A percentile compares a stretch with the other conserved stretches of the same genome.
Conservation (phyloP, 345 rosid genomes). For the Eucalyptus rudis region DNA sequence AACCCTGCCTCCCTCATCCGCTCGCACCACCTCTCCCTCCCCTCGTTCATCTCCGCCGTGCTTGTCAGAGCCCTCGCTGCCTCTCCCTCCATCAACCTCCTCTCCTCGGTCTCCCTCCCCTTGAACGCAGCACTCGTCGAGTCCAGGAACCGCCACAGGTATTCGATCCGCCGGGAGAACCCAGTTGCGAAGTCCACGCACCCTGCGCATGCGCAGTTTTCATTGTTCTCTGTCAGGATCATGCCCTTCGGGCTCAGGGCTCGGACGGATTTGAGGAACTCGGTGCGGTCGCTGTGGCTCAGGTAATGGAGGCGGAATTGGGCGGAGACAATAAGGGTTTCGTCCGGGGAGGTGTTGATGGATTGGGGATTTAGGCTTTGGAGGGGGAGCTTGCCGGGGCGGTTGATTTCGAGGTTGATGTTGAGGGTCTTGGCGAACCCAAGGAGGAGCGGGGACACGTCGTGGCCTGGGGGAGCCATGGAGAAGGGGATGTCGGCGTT, state of each 20-base stretch:
- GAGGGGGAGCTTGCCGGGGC: conserved; percentile 28
- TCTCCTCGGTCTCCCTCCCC: conserved; percentile 62
- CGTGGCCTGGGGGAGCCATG: conserved; percentile 54
- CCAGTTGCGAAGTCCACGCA: conserved; percentile 53
- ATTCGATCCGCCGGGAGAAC: conserved; percentile 53
- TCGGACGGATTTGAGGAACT: conserved; percentile 25
- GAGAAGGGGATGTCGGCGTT: conserved; percentile 45
- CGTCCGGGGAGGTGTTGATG: conserved; percentile 28
- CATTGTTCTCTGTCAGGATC: conserved; percentile 56
- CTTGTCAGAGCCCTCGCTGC: conserved; percentile 59
- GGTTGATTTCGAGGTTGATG: conserved; percentile 50
- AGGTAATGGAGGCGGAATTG: conserved; percentile 71
- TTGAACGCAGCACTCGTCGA: conserved; percentile 77
- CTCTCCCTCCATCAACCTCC: conserved; percentile 80
- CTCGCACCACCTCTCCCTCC: conserved; percentile 68
- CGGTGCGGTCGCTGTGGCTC: conserved; percentile 36
- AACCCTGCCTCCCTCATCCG: conserved; percentile 61
- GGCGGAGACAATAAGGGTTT: conserved; percentile 49
- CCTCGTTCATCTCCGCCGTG: conserved; percentile 49
- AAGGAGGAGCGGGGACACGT: conserved; percentile 37
- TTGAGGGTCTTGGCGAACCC: conserved; percentile 59
- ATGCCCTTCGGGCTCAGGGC: conserved; percentile 49
- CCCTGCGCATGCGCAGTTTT: conserved; percentile 39
- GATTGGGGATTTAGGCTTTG: conserved; percentile 20
- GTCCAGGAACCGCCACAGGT: conserved; percentile 74